Percentiles rank a stretch among this genome's conserved stretches.
Conservation (phyloP, 1,139 yeast species). For the Sugiyamaella paludigena region DNA sequence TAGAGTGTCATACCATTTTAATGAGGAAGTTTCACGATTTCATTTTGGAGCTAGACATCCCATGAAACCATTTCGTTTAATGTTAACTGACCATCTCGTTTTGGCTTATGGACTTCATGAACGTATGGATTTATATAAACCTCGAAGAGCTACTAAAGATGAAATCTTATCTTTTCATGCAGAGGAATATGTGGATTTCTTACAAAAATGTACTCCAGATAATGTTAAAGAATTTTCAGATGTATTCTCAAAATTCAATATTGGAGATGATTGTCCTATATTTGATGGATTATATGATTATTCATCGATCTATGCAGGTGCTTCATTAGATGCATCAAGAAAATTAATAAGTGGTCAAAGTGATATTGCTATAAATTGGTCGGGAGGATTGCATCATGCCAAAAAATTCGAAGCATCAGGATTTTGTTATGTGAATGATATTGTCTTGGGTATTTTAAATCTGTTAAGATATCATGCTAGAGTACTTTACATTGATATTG, state of each 20-base stretch:
- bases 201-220: constrained; percentile 78
- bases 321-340: constrained; percentile 87
- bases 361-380: constrained; percentile 96
- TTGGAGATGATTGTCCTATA: constrained; percentile 97
- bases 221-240: constrained; percentile 59
- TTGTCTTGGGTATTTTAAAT: constrained; percentile 82
- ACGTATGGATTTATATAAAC: constrained; percentile 83
- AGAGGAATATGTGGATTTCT: constrained; percentile 80
- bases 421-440: constrained; percentile 92
- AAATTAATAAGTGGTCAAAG: constrained; percentile 80
- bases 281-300: constrained; percentile 93
- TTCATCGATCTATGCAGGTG: constrained; percentile 84
- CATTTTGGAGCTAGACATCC: constrained; percentile 95
- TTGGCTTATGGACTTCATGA: constrained; percentile 82
- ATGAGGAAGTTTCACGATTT: constrained; percentile 73
- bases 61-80: constrained; percentile 94
- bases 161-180: constrained; percentile 82
- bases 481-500: constrained; percentile 90
- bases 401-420: constrained; percentile 93
- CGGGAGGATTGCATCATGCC: constrained; percentile 97
- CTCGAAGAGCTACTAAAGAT: constrained; percentile 75
- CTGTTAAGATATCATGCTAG: constrained; percentile 83
- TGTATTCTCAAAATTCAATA: constrained; percentile 73
- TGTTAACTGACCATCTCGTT: constrained; percentile 91
- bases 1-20: constrained; percentile 82